Base-by-base conservation (phyloP, 176 grass and related monocot genomes). In the Phyllostachys edulis region DNA sequence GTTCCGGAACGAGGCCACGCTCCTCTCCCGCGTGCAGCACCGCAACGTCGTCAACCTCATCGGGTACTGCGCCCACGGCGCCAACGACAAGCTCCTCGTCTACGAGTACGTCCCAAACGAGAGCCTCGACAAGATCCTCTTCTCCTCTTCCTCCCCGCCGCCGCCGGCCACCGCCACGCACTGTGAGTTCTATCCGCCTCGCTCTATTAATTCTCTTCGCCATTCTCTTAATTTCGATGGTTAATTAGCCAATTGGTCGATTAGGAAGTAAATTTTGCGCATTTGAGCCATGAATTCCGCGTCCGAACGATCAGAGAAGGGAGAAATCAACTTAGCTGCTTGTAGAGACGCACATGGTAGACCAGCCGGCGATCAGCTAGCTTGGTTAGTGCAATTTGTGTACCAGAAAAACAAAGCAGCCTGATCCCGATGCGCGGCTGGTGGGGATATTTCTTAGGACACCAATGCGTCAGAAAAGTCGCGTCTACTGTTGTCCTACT, bases 81-180 rank as follows among this genome's bases (percentile, higher is more conserved):
- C 57, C 9, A 71, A 91, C 39, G 96, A 94, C 7, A 92, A 94
- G 86, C 90, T 99, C 23, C 93, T 99, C 20, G 93, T 99, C 24
- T 99, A 99, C 81, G 96, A 99, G 85, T 96, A 90, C 86, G 93
- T 99, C 56, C 14, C 91, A 47, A 94, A 99, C 90, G 91, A 99
- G 87, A 96, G 96, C 91, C 91, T 99, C 67, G 96, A 99, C 66
- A 99, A 96, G 85, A 82, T 96, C 86, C 96, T 99, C 86, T 99
- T 99, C 89, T 1, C 81, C 42, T 61, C 80, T 27, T 13, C 41
- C 47, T 5, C 54, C 0, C 21, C 67, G 11, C 21, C 23, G 52
- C 54, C 23, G 1, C 5, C 38, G 0, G 2, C 26, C 7, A 24
- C 37, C 67, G 57, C 46, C 36, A 14, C 4, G 1, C 54, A 50